Base-by-base conservation (phyloP, 2,329 filamentous ascomycete genomes). In the Coniochaeta sp. region DNA sequence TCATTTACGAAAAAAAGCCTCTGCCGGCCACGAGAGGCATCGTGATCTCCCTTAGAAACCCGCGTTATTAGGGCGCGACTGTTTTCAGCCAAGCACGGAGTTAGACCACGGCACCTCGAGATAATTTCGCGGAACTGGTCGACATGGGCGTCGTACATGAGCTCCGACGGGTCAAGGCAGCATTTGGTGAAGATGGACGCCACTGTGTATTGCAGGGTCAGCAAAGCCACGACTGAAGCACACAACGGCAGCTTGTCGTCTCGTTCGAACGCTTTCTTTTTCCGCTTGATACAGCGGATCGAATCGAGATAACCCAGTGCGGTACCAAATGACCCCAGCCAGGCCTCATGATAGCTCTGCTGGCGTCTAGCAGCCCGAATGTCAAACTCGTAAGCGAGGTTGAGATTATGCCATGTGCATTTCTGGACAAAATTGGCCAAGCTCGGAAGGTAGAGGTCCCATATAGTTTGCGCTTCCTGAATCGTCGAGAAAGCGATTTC, bases 1-100 rank as follows among this genome's bases (percentile, higher is more conserved):
- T 70, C 68, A 64, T 67, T 69, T 34, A 59, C 64, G 60, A 70
- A 70, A 8, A 64, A 65, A 14, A 65, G 50, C 55, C 61, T 63
- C 38, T 52, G 26, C 8, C 36, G 24, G 31, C 12, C 33, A 11
- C 3, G 34, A 34, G 14, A 43, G 11, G 36, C 33, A 22, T 40
- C 11, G 16, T n/a, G 16, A 40, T 40, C 38, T n/a, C n/a, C n/a
- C 38, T 19, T 6, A 11, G 11, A 17, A n/a, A 40, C 16, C 38
- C 38, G 16, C n/a, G 16, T 17, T 17, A 11, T 9, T 2, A n/a
- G 2, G 16, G 16, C 16, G 17, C 38, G 38, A 4, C 38, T 40
- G 16, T 40, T 4, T 40, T n/a, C 16, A 40, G n/a, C 34, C 36
- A 33, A 19, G 16, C 31, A 6, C 1, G 26, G 6, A 11, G 19